Evolutionary conservation across 2,329 filamentous ascomycete species (phyloP).

Genomic region (Chrysoporthe puriensis): DNA sequence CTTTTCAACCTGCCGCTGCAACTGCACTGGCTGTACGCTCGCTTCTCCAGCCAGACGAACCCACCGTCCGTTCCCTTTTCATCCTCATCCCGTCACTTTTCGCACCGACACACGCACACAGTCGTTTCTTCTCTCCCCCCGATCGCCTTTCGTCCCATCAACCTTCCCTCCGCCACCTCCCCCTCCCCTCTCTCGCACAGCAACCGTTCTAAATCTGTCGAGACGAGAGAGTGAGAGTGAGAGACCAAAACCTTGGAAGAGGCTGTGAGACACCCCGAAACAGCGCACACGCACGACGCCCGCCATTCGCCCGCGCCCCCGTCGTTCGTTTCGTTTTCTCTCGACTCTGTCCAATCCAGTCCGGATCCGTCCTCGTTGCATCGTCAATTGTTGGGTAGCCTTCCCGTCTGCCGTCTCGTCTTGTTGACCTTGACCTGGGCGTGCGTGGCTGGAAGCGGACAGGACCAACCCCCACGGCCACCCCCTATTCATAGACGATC

Average conservation of each 20-base stretch:
- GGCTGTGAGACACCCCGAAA: conserved; percentile 15
- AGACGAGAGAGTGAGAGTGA: neutral
- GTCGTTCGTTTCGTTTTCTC: conserved; percentile 9
- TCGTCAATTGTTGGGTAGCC: neutral
- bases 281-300: conserved; percentile 17
- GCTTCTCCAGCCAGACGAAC: conserved; percentile 3
- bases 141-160: conserved; percentile 13
- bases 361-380: neutral
- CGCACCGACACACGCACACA: neutral
- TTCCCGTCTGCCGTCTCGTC: neutral
- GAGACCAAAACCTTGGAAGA: neutral
- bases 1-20: conserved; percentile 7
- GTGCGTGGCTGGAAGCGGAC: conserved; percentile 8
- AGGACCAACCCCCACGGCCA: conserved; percentile 5
- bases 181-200: neutral
- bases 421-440: conserved; percentile 5
- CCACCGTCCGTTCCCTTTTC: conserved; percentile 19
- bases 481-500: conserved; percentile 14
- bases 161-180: neutral
- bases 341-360: conserved; percentile 7
- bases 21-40: neutral
- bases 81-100: conserved; percentile 13
- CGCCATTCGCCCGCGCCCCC: neutral
- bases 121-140: conserved; percentile 1
- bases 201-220: conserved; percentile 7